Percentiles rank a stretch among this genome's conserved stretches.
These are phyloP conservation scores for Lagerstroemia speciosa DNA, from an alignment of 345 rosid genomes.

Conservation along the genomic window DNA sequence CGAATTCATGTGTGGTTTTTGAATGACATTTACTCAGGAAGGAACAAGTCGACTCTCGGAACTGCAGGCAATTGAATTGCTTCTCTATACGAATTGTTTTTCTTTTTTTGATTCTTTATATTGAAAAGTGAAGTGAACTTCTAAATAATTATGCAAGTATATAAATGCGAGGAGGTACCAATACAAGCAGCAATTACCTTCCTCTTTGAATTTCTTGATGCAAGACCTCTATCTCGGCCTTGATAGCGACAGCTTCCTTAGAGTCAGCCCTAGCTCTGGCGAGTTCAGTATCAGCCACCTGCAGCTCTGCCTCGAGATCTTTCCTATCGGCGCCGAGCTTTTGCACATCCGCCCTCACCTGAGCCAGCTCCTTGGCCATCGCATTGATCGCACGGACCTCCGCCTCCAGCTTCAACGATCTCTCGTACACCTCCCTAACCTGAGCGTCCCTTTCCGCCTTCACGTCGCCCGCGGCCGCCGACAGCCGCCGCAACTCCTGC, in stretches of 20 bases:
- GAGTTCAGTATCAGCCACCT: slow-evolving; percentile 31
- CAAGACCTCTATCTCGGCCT: slow-evolving; percentile 44
- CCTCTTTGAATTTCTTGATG: slow-evolving; percentile 54
- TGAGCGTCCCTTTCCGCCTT: slow-evolving; percentile 57
- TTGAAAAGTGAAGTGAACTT: not conserved
- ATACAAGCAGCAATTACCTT: slow-evolving; percentile 34
- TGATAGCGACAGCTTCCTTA: slow-evolving; percentile 25
- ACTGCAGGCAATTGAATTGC: not conserved
- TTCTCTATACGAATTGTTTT: not conserved
- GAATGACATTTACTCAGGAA: too few species aligned
- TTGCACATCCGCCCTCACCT: slow-evolving; percentile 41
- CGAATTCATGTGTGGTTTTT: too few species aligned
- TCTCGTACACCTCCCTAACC: slow-evolving; percentile 59
- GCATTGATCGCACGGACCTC: slow-evolving; percentile 47
- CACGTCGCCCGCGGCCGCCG: slow-evolving; percentile 33
- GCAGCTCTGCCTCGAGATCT: slow-evolving; percentile 36
- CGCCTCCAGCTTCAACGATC: slow-evolving; percentile 55
- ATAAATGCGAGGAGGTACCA: not conserved
- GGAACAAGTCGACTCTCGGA: not conserved
- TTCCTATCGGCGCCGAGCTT: slow-evolving; percentile 29
- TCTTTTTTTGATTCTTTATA: not conserved
- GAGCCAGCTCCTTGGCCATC: slow-evolving; percentile 44
- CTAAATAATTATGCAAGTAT: not conserved
- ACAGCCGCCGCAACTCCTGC: slow-evolving; percentile 42
- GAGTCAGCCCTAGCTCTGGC: slow-evolving; percentile 40